Percentiles rank a stretch among this genome's conserved stretches.
Evolutionary conservation across 306 rosid genomes (phyloP).

Genomic region (Prunus campanulata): DNA sequence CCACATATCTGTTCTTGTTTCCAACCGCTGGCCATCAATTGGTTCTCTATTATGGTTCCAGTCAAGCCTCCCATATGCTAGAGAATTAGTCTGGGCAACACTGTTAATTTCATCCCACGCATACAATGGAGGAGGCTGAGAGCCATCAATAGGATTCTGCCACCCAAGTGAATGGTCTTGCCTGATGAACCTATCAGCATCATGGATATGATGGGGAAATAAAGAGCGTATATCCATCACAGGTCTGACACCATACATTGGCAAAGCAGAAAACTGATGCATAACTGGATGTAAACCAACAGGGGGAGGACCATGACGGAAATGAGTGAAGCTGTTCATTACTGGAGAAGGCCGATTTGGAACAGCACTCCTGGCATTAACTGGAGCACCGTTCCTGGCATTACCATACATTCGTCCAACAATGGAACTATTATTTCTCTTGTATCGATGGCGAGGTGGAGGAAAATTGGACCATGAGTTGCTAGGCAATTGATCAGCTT

Average conservation of each 20-base stretch:
- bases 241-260: background rate
- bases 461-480: background rate
- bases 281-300: background rate
- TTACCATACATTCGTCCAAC: background rate
- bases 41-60: background rate
- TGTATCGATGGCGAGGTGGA: background rate
- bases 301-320: background rate
- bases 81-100: too few relatives aligned
- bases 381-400: too few relatives aligned
- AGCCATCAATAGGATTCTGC: background rate
- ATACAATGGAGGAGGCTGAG: background rate
- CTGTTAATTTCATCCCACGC: background rate
- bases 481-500: background rate
- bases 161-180: background rate
- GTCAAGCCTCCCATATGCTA: background rate
- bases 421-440: background rate
- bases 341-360: background rate
- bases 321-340: background rate
- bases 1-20: background rate
- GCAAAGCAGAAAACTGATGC: background rate
- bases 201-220: background rate
- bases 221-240: background rate
- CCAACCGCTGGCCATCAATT: background rate
- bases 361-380: background rate
- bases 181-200: background rate